phyloP scores from a whole-genome alignment of 352 stramenopile species.

The Phytophthora tubulina region DNA sequence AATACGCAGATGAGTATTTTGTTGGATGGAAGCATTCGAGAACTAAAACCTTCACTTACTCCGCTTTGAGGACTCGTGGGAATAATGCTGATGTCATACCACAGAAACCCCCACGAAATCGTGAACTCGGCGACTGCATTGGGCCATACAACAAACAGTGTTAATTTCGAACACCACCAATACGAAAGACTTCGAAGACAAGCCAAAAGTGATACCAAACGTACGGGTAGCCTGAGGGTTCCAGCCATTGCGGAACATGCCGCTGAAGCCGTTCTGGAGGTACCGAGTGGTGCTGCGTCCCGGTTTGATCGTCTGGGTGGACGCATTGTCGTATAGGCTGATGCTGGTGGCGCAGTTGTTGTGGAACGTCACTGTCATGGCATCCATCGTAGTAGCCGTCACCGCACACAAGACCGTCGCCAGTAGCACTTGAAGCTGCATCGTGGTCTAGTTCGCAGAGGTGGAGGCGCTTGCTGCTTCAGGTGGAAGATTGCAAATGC shows the following conservation, averaged over 20 bases:
- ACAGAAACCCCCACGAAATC: slow-evolving; percentile 48
- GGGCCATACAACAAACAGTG: slow-evolving; percentile 1
- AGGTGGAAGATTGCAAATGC: slow-evolving; percentile 27
- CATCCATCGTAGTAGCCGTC: slow-evolving; percentile 9
- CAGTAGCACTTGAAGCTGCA: slow-evolving; percentile 26
- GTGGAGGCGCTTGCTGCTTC: background rate
- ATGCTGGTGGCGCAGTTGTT: slow-evolving; percentile 59
- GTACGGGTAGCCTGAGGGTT: slow-evolving; percentile 63
- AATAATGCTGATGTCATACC: slow-evolving; percentile 77
- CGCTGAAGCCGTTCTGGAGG: slow-evolving; percentile 64
- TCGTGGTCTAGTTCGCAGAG: slow-evolving; percentile 2
- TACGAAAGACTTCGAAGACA: too few species aligned
- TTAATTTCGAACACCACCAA: background rate
- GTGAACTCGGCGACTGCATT: slow-evolving; percentile 63
- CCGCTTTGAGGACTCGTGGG: slow-evolving; percentile 51
- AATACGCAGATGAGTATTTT: slow-evolving; percentile 1
- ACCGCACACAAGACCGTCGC: slow-evolving; percentile 7
- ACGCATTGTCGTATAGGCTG: slow-evolving; percentile 61
- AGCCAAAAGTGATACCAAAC: background rate
- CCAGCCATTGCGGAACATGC: slow-evolving; percentile 68
- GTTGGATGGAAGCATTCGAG: background rate
- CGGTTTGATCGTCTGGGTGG: slow-evolving; percentile 44
- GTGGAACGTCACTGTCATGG: slow-evolving; percentile 64
- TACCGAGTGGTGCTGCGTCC: slow-evolving; percentile 43
- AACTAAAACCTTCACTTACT: slow-evolving; percentile 18